Evolutionary conservation across 2,329 filamentous ascomycete genomes (phyloP).

Genomic region (Talaromyces sp.): DNA sequence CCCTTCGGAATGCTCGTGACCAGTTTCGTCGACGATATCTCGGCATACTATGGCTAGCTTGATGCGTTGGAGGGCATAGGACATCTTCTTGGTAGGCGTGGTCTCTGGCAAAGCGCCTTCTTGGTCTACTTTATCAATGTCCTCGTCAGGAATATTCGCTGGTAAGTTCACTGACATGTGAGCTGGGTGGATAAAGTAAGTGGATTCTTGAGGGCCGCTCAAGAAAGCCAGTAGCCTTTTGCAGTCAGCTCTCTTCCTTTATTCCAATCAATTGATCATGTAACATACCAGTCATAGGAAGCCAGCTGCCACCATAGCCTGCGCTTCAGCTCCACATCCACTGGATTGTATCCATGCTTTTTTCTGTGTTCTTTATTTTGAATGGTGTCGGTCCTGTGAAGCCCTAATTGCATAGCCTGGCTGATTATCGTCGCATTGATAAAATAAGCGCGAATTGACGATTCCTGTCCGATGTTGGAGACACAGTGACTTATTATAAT

Average conservation of each 20-base stretch:
- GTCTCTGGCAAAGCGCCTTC: constrained; percentile 20
- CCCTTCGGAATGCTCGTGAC: constrained; percentile 19
- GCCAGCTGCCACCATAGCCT: constrained; percentile 40
- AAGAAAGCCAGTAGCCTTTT: constrained; percentile 33
- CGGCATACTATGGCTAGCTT: constrained; percentile 36
- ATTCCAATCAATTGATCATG: no score
- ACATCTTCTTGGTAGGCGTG: constrained; percentile 38
- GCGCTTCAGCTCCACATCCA: constrained; percentile 33
- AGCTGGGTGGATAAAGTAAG: constrained; percentile 36
- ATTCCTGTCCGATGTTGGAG: constrained; percentile 18
- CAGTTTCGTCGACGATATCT: constrained; percentile 32
- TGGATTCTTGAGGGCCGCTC: constrained; percentile 40
- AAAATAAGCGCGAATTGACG: constrained; percentile 21
- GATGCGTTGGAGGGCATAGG: constrained; percentile 40
- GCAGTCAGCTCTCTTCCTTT: not conserved
- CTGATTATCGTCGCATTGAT: constrained; percentile 17
- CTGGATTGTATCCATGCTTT: constrained; percentile 13
- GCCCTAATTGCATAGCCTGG: constrained; percentile 28
- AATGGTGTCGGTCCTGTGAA: constrained; percentile 31
- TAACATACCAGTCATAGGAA: constrained; percentile 37
- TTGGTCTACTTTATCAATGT: constrained; percentile 21
- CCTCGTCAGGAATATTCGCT: constrained; percentile 37
- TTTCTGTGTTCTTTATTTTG: constrained; percentile 13
- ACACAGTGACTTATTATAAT: constrained; percentile 25
- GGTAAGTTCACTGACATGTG: constrained; percentile 38